Evolutionary conservation across 2,329 filamentous ascomycete genomes (phyloP), one percentile per base, ranked within the genome.

Genomic region (Xylariaceae sp.): DNA sequence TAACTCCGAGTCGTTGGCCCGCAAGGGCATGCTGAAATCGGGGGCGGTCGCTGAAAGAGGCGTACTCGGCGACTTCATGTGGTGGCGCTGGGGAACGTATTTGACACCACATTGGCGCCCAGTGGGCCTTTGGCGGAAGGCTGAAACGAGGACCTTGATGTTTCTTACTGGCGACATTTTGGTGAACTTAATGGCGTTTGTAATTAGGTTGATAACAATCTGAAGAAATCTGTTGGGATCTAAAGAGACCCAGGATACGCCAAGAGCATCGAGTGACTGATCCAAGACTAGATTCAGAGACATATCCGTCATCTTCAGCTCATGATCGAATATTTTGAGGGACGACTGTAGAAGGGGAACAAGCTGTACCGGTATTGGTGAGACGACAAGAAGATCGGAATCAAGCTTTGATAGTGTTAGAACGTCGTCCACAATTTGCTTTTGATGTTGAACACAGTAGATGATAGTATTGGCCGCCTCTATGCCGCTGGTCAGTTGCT

Each of bases 141-240:
- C 72, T 34, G 71, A 71, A 35, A 80, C 61, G 24, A 60, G 64
- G 2, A 79, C 66, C 1, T 64, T 64, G 26, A 80, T 73, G 32
- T 78, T 76, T 7, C 81, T 74, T 11, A 69, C 76, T 13, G 72
- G 70, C 15, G 82, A 78, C 0, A 72, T 72, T 28, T 80, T 80
- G 1, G 87, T 91, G 56, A 90, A 91, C 54, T 91, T 91, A 61
- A 91, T 82, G 0, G 86, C 85, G 54, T 91, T 91, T 7, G 85
- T 87, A 8, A 87, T 76, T 1, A 91, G 72, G 53, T 91, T 91
- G 59, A 91, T 89, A 3, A 90, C 69, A 1, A 90, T 83, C 61
- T 91, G 87, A 38, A 86, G 75, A 37, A 91, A 79, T 18, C 87
- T 75, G 13, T 82, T 85, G 0, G 87, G 83, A 57, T 91, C 87